Percentiles rank a stretch among this genome's conserved stretches.
Conservation (phyloP, 345 rosid genomes). For the Eucalyptus marginata region DNA sequence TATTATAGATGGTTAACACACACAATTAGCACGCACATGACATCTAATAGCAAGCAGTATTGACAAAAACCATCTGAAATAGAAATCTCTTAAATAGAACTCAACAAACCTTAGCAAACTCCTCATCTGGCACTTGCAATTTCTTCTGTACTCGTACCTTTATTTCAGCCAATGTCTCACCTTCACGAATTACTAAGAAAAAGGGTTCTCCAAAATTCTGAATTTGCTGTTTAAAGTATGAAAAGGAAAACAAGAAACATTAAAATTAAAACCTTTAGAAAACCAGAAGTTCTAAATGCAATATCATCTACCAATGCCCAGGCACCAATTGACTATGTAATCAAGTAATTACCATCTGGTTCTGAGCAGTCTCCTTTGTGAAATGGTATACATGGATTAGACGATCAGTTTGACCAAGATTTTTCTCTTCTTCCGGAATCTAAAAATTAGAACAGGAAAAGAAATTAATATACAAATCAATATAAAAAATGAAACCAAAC, state of each 20-base stretch:
- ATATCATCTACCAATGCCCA: not conserved
- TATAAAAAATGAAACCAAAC: not conserved
- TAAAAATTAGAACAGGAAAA: conserved; percentile 2
- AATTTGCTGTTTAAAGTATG: conserved; percentile 48
- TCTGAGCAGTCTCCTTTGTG: conserved; percentile 69
- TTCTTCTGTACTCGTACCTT: conserved; percentile 83
- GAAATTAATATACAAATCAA: not conserved
- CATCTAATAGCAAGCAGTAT: not conserved
- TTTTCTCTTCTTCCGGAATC: conserved; percentile 97
- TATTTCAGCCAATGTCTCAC: conserved; percentile 76
- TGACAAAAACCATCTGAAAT: not conserved
- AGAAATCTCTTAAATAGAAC: not conserved
- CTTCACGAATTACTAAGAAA: conserved; percentile 87
- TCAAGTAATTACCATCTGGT: conserved; percentile 35
- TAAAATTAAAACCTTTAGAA: not conserved
- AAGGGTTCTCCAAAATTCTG: conserved; percentile 97
- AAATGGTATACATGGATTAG: conserved; percentile 92
- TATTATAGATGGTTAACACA: not conserved
- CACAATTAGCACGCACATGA: not conserved
- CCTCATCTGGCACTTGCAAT: conserved; percentile 89
- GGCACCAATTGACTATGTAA: not conserved
- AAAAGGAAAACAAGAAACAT: not conserved
- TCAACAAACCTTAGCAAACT: conserved; percentile 71
- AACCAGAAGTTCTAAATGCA: not conserved
- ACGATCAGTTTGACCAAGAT: conserved; percentile 84